Percentiles rank a stretch among this genome's conserved stretches.
Evolutionary conservation across 306 rosid species (phyloP).

Genomic region (Vigna nakashimae): DNA sequence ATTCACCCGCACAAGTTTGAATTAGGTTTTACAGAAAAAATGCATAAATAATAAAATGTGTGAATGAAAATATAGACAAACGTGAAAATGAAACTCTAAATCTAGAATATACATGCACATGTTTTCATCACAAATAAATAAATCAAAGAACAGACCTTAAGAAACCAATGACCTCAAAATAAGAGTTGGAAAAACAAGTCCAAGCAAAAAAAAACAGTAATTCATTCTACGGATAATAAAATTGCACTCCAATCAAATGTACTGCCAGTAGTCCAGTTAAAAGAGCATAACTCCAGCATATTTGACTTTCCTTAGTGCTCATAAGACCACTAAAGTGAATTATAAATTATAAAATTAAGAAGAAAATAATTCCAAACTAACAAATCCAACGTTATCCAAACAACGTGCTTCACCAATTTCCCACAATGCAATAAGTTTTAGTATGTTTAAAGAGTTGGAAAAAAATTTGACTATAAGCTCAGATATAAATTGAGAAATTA

Average conservation of each 20-base stretch:
- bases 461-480: background rate
- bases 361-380: background rate
- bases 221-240: conserved; percentile 1
- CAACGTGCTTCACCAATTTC: conserved; percentile 23
- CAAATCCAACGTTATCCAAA: conserved; percentile 5
- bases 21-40: background rate
- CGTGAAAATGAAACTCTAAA: conserved; percentile 11
- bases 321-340: conserved; percentile 6
- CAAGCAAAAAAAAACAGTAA: background rate
- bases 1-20: background rate
- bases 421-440: conserved; percentile 5
- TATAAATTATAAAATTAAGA: conserved; percentile 21
- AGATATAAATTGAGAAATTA: conserved; percentile 2
- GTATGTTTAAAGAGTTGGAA: background rate
- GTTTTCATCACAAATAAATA: conserved; percentile 6
- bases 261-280: background rate
- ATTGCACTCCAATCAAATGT: conserved; percentile 21
- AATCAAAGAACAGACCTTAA: background rate
- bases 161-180: background rate
- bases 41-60: background rate
- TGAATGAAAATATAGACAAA: conserved; percentile 5
- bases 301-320: conserved; percentile 32
- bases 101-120: background rate
- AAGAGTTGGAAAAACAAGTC: conserved; percentile 8
- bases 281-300: conserved; percentile 12